These are phyloP conservation scores for Parafenestella ontariensis DNA, from an alignment of 2,329 filamentous ascomycete genomes.

Conservation along the genomic window DNA sequence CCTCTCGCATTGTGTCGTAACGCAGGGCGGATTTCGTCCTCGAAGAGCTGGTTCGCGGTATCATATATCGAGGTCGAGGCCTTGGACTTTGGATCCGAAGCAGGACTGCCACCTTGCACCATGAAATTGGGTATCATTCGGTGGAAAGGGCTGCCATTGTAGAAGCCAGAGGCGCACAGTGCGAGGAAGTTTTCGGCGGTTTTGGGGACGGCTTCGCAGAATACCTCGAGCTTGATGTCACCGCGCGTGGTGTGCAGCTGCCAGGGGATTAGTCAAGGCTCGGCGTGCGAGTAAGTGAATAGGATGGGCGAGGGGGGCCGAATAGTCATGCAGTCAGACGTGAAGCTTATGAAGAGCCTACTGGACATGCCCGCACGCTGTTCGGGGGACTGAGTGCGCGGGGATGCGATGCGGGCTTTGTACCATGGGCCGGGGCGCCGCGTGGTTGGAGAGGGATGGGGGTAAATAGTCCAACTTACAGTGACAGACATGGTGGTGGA, in stretches of 20 bases:
- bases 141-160: constrained; percentile 78
- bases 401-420: neutral
- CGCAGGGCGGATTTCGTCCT: constrained; percentile 79
- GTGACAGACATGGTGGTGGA: constrained; percentile 57
- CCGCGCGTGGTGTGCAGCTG: constrained; percentile 84
- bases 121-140: constrained; percentile 83
- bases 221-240: constrained; percentile 93
- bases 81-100: constrained; percentile 62
- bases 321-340: constrained; percentile 3
- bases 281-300: neutral
- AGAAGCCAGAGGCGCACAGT: constrained; percentile 80
- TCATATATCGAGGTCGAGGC: constrained; percentile 75
- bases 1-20: constrained; percentile 73
- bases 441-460: neutral
- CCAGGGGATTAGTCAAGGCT: neutral
- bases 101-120: constrained; percentile 72
- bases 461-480: constrained; percentile 32
- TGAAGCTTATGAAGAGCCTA: constrained; percentile 2
- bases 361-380: constrained; percentile 3
- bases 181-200: constrained; percentile 93
- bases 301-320: neutral
- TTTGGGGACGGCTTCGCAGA: constrained; percentile 93
- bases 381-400: constrained; percentile 4
- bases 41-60: constrained; percentile 62
- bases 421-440: neutral